Base-by-base conservation (phyloP, 495 filamentous ascomycete species). In the Penicillium flavigenum region DNA sequence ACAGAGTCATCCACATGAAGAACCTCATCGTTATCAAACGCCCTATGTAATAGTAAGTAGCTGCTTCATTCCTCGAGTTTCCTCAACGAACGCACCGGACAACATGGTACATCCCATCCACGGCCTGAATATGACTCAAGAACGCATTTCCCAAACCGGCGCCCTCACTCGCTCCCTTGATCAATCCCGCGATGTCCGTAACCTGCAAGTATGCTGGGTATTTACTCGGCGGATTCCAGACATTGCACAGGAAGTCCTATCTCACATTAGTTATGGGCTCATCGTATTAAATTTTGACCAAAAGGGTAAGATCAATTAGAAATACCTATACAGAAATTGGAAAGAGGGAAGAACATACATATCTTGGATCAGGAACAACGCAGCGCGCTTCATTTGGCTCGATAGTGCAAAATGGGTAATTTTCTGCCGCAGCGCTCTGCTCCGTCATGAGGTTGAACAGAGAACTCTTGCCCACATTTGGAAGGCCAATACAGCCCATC, bases 361-460 rank as follows among this genome's bases (percentile, higher is more conserved):
- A 45, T 45, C 43, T 12, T n/a, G 43, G 43, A 26, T 45, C 43
- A 26, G 43, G 43, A 45, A 45, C 43, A 16, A 24, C 12, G 43
- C 43, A 45, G 12, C 43, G 43, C 20, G 43, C 43, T 6, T 45
- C 43, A 45, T 45, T 45, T 45, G 43, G 43, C 43, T 45, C 43
- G 43, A 45, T 45, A 22, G 43, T 45, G 22, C 43, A 45, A 12
- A 45, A 45, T 24, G 43, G 43, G 22, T 45, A 45, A 24, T 45
- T 45, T 26, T 45, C 43, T 24, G 43, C 43, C 5, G 43, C 4
- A 1, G 43, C 43, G 12, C 22, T 45, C 43, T 45, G 43, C 12
- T 45, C 19, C 11, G 43, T 45, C 43, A 45, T 45, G 43, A 45
- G 43, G 22, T 45, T 45, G 12, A 45, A 45, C 19, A 45, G 20